phyloP scores from a whole-genome alignment of 1,284 basidiomycete genomes.

The Microbotryum saponariae region DNA sequence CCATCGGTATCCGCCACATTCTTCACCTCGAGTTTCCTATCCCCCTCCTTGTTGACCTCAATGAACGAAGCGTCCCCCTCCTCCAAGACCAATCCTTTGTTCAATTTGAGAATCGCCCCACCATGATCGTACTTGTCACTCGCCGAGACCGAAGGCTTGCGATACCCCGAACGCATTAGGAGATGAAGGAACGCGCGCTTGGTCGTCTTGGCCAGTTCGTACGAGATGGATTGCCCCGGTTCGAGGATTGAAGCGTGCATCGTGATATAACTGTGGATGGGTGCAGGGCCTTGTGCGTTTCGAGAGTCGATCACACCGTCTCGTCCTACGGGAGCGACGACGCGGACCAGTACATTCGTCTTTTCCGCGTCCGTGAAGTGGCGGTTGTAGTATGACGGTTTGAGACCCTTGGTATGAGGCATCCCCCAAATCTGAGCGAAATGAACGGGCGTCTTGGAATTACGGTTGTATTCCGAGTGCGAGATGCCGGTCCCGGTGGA shows the following conservation, averaged over 20 bases:
- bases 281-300: conserved; percentile 56
- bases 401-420: conserved; percentile 51
- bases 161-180: conserved; percentile 68
- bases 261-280: conserved; percentile 46
- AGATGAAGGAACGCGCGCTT: conserved; percentile 49
- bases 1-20: conserved; percentile 55
- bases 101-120: conserved; percentile 35
- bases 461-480: conserved; percentile 62
- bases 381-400: conserved; percentile 73
- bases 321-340: conserved; percentile 23
- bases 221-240: conserved; percentile 3
- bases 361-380: conserved; percentile 77
- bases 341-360: conserved; percentile 38
- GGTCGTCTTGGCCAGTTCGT: conserved; percentile 39
- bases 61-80: conserved; percentile 72
- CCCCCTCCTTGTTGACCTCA: conserved; percentile 43
- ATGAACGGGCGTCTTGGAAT: conserved; percentile 52
- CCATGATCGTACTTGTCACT: conserved; percentile 45
- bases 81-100: conserved; percentile 24
- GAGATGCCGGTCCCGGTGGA: conserved; percentile 78
- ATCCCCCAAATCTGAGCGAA: conserved; percentile 83
- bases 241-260: conserved; percentile 52
- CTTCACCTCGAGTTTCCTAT: conserved; percentile 41
- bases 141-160: conserved; percentile 48
- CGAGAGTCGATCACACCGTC: conserved; percentile 41